A percentile compares a stretch with the other conserved stretches of the same genome.
phyloP scores from a whole-genome alignment of 164 flowering plant genomes.

The Stephania yunnanensis region DNA sequence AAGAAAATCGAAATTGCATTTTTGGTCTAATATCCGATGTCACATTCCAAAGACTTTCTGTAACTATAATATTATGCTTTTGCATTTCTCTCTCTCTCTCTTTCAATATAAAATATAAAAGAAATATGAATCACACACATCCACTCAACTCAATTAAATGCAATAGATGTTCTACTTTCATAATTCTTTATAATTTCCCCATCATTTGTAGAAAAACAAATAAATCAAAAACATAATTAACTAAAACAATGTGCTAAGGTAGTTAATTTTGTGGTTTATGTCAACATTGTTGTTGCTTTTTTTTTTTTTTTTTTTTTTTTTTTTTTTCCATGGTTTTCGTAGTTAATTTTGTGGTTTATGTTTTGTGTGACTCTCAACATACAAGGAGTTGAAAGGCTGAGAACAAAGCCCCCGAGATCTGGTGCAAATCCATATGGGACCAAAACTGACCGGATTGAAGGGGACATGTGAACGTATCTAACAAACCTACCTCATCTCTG shows the following conservation, averaged over 20 bases:
- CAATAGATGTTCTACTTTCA: no score
- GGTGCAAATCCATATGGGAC: conserved; percentile 22
- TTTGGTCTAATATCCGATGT: neutral
- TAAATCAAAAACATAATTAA: no score
- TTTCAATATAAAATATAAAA: no score
- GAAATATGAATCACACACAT: no score
- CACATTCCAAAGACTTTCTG: neutral
- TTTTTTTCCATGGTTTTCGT: neutral
- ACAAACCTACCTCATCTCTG: conserved; percentile 14
- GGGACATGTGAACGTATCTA: conserved; percentile 31
- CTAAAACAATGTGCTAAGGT: no score
- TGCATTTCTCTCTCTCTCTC: no score
- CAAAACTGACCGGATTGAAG: conserved; percentile 34
- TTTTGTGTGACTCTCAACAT: neutral
- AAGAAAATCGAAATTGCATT: neutral
- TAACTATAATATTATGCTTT: neutral
- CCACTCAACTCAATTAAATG: no score
- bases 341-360: no score
- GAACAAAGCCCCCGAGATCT: conserved; percentile 15
- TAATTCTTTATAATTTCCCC: no score
- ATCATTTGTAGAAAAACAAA: no score
- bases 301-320: neutral
- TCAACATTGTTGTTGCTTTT: neutral
- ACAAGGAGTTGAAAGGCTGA: neutral
- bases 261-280: neutral